These are phyloP conservation scores for Biscogniauxia mediterranea DNA, from an alignment of 2,329 filamentous ascomycete genomes.

Conservation along the genomic window DNA sequence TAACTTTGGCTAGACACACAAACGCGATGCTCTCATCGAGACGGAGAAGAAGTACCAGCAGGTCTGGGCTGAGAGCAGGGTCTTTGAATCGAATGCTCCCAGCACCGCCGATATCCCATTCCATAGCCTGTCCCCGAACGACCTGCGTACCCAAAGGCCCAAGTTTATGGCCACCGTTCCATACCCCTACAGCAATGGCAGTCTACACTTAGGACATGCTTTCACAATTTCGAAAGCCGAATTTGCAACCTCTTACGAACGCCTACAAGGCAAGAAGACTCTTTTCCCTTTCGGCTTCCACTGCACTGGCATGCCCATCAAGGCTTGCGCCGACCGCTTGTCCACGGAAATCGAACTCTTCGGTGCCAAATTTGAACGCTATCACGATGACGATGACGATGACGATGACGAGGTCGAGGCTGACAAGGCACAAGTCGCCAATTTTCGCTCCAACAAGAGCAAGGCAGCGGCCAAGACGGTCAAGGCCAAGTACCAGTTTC, in stretches of 20 bases:
- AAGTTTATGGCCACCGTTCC: conserved; percentile 78
- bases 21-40: conserved; percentile 4
- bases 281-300: conserved; percentile 94
- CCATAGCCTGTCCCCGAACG: conserved; percentile 67
- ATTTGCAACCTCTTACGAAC: conserved; percentile 80
- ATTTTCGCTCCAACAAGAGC: conserved; percentile 89
- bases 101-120: conserved; percentile 74
- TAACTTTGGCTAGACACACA: conserved; percentile 2
- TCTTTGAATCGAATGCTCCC: conserved; percentile 88
- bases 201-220: conserved; percentile 84
- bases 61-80: conserved; percentile 71
- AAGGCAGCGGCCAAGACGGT: conserved; percentile 88
- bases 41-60: conserved; percentile 62
- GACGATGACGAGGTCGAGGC: conserved; percentile 52
- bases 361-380: conserved; percentile 63
- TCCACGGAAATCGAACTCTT: conserved; percentile 61
- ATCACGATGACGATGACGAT: conserved; percentile 76
- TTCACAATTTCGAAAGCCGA: conserved; percentile 94
- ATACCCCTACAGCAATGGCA: conserved; percentile 66
- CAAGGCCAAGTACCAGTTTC: conserved; percentile 93
- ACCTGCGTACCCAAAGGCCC: conserved; percentile 76
- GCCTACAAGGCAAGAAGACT: conserved; percentile 85
- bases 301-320: conserved; percentile 97
- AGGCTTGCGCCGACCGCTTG: conserved; percentile 92
- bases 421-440: conserved; percentile 72